Evolutionary conservation across 352 stramenopile genomes (phyloP), one percentile per base, ranked within the genome.

Genomic region (Phytophthora pluvialis): DNA sequence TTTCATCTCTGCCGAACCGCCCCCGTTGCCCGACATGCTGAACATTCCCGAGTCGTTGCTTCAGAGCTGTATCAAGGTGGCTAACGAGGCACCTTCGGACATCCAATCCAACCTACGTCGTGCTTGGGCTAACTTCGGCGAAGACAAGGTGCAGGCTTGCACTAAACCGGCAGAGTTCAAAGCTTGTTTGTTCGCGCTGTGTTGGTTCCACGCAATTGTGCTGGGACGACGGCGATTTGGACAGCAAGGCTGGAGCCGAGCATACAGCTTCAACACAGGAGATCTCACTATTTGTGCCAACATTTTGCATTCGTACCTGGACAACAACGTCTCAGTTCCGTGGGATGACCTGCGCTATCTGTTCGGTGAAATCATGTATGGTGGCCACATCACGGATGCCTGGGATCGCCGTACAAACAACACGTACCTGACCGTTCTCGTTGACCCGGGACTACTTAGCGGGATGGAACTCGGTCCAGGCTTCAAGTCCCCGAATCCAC

Each of bases 351-450:
- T 99, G 5, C 89, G 96, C 12, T 98, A 98, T 67, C 90, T 98
- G 42, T 98, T 98, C 67, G 95, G 95, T 29, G 94, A 98, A 73
- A 98, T 98, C 76, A 98, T 98, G 95, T 98, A 98, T 75, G 95
- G 95, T 32, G 95, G 95, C 9, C 94, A 98, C 65, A 98, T 98
- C 59, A 98, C 95, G 10, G 94, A 98, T 60, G 90, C 94, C 9
- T 98, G 95, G 95, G 95, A 98, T 74, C 90, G 94, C 29, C 88
- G 95, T 47, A 98, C 93, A n/a, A 97, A 97, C 78, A 98, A 98
- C 67, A 97, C 93, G 42, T 98, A 98, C 66, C 67, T 98, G 48
- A 73, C 78, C 12, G 89, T 98, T 60, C 74, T 98, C 13, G 89
- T 98, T 50, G 92, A 98, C 45, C 76, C 85, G 1, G 83, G 75